Percentiles rank a stretch among this genome's conserved stretches.
phyloP scores from a whole-genome alignment of 352 stramenopile species.

The Globisporangium irregulare region DNA sequence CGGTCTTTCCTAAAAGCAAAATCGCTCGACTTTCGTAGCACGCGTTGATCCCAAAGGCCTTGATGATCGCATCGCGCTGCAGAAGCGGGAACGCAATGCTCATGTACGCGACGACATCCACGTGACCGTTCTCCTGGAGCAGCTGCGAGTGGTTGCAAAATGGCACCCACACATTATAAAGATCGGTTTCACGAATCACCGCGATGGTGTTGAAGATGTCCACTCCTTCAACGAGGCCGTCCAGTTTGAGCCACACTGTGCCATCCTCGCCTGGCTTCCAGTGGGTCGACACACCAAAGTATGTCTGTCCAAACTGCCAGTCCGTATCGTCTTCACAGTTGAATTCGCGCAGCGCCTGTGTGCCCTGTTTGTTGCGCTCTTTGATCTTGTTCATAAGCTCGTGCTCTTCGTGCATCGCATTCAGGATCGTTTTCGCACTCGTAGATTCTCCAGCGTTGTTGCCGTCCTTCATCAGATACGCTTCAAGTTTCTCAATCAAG shows the following conservation, averaged over 20 bases:
- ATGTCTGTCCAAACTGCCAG: constrained; percentile 75
- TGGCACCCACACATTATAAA: constrained; percentile 70
- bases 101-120: constrained; percentile 66
- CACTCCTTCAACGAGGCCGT: constrained; percentile 70
- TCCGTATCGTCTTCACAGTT: constrained; percentile 55
- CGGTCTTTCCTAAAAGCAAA: constrained; percentile 59
- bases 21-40: constrained; percentile 75
- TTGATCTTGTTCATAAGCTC: constrained; percentile 58
- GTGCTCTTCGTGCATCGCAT: constrained; percentile 50
- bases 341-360: constrained; percentile 67
- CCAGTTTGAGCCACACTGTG: constrained; percentile 80
- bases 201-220: constrained; percentile 83
- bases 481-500: constrained; percentile 67
- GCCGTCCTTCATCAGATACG: constrained; percentile 37
- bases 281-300: constrained; percentile 73
- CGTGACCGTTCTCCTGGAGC: constrained; percentile 45
- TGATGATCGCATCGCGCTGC: constrained; percentile 63
- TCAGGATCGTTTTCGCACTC: constrained; percentile 26
- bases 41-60: constrained; percentile 76
- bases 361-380: constrained; percentile 39
- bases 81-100: constrained; percentile 70
- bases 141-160: constrained; percentile 72
- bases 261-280: constrained; percentile 75
- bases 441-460: constrained; percentile 4
- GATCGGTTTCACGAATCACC: constrained; percentile 78